A percentile compares a stretch with the other conserved stretches of the same genome.
Conservation (phyloP, 1,139 yeast species). For the Pichia sp. region DNA sequence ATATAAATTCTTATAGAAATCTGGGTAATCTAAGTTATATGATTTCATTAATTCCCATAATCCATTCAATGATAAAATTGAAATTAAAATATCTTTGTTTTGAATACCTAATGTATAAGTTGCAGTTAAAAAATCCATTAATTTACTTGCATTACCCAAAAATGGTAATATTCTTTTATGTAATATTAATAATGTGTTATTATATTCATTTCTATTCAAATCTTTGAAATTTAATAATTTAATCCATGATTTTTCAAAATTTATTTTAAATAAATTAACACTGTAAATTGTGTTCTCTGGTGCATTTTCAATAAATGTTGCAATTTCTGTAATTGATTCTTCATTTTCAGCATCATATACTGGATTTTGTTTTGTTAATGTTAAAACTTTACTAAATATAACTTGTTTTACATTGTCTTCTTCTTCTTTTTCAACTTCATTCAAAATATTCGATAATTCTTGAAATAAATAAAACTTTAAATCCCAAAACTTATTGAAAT, state of each 20-base stretch:
- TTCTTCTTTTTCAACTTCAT: conserved; percentile 15
- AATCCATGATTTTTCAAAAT: conserved; percentile 67
- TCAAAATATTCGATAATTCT: conserved; percentile 25
- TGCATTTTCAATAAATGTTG: conserved; percentile 37
- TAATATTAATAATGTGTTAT: conserved; percentile 58
- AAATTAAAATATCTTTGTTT: conserved; percentile 48
- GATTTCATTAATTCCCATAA: conserved; percentile 77
- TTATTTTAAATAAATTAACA: conserved; percentile 50
- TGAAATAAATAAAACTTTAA: conserved; percentile 59
- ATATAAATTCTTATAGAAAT: conserved; percentile 78
- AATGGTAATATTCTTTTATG: conserved; percentile 83
- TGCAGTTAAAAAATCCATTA: conserved; percentile 92
- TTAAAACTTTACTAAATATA: conserved; percentile 37
- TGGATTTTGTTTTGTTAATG: conserved; percentile 34
- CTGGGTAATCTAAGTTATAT: conserved; percentile 87
- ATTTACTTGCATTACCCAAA: conserved; percentile 68
- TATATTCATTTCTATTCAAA: conserved; percentile 47
- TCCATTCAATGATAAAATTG: conserved; percentile 81
- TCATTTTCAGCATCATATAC: conserved; percentile 30
- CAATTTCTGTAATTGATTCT: conserved; percentile 30
- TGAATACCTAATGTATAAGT: conserved; percentile 49
- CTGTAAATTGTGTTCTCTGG: conserved; percentile 44
- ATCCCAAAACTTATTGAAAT: conserved; percentile 54
- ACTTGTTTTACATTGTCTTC: conserved; percentile 17
- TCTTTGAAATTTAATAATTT: conserved; percentile 43